Evolutionary conservation across 768 basidiomycete species (phyloP), one percentile per base, ranked within the genome.

Genomic region (Sporobolomyces phaffii): DNA sequence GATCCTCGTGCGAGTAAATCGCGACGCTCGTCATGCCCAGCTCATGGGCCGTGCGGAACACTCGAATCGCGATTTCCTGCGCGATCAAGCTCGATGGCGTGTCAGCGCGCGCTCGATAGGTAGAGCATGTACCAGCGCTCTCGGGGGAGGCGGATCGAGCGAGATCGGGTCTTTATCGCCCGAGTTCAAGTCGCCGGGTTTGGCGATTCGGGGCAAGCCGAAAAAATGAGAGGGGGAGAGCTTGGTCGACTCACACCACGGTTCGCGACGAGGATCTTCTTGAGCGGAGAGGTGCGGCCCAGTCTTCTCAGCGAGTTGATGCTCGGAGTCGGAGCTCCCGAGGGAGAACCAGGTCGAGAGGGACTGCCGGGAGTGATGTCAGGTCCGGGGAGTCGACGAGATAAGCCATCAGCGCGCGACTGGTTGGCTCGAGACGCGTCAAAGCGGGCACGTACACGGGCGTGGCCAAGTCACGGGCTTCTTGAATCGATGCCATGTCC

Each of bases 11-110:
- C 14, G 94, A 98, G 81, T 90, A 98, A 81, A 99, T 97, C 41
- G 96, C 96, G 62, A 98, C 96, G 52, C 93, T 96, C 78, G 93
- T 91, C 93, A 98, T 96, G 14, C 93, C 96, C 66, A 99, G 83
- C 77, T 99, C 96, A 81, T 99, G 96, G 54, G 96, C 90, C 1
- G 75, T 74, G n/a, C 74, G 60, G 83, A 99, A 98, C 45, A 99
- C 92, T 76, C 96, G 89, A 74, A 99, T 91, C 33, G 96, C 96
- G 78, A 99, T 99, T 88, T 99, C 91, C 69, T 76, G 43, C 26
- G 28, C 10, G 54, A 34, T 33, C 31, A 18, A 34, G 7, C 31
- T 11, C 24, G 44, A 38, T 5, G 3, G 17, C 8, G 38, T 8
- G 38, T 64, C 54, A 64, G 53, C 36, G 20, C 18, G 5, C n/a